These are phyloP conservation scores for Penicillium sp. DNA, from an alignment of 2,329 filamentous ascomycete species.

Conservation along the genomic window DNA sequence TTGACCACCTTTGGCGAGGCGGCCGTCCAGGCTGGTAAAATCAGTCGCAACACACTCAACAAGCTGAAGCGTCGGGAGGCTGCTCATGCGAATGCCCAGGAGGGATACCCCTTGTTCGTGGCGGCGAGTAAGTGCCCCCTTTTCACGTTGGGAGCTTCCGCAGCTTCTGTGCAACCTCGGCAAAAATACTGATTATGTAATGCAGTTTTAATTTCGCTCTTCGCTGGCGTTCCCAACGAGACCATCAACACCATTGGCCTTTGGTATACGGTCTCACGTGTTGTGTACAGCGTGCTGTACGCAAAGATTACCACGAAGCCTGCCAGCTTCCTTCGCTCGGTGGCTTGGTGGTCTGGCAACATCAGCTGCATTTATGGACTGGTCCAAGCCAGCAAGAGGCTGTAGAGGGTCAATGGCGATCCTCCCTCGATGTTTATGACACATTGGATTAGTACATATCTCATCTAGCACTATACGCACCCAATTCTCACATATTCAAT, in stretches of 20 bases:
- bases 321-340: slow-evolving; percentile 37
- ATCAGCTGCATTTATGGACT: slow-evolving; percentile 41
- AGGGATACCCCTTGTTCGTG: slow-evolving; percentile 43
- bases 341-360: slow-evolving; percentile 44
- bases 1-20: slow-evolving; percentile 38
- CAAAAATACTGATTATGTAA: neutral
- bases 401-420: slow-evolving; percentile 13
- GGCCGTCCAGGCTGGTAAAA: slow-evolving; percentile 39
- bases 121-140: slow-evolving; percentile 28
- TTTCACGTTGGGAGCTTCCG: neutral
- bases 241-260: slow-evolving; percentile 40
- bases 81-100: slow-evolving; percentile 36
- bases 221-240: slow-evolving; percentile 36
- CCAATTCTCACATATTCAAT: too few species aligned
- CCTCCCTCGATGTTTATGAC: too few species aligned
- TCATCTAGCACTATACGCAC: too few species aligned
- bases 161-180: neutral
- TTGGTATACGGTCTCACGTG: slow-evolving; percentile 39
- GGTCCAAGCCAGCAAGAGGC: slow-evolving; percentile 37
- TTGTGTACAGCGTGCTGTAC: slow-evolving; percentile 38
- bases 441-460: too few species aligned
- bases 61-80: slow-evolving; percentile 39
- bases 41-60: slow-evolving; percentile 38
- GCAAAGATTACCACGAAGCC: slow-evolving; percentile 31
- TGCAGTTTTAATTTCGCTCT: slow-evolving; percentile 36